phyloP scores from a whole-genome alignment of 495 filamentous ascomycete species.

The Evernia prunastri region DNA sequence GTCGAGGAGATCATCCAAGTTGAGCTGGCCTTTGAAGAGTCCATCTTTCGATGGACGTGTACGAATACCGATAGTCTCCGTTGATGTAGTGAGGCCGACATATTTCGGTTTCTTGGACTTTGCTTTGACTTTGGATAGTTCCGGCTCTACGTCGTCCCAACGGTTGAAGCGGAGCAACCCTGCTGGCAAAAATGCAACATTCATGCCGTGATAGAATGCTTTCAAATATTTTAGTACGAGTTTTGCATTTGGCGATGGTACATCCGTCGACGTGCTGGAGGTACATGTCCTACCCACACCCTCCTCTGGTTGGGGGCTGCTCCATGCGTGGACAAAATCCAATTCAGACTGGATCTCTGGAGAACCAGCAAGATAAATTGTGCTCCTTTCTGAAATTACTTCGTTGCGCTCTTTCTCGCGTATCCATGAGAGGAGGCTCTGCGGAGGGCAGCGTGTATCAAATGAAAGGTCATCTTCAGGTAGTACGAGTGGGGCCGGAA shows the following conservation, averaged over 20 bases:
- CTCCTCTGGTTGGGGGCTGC: constrained; percentile 17
- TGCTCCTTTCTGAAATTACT: constrained; percentile 41
- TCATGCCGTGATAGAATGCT: constrained; percentile 56
- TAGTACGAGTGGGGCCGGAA: constrained; percentile 55
- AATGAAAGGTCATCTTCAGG: constrained; percentile 53
- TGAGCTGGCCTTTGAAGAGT: constrained; percentile 47
- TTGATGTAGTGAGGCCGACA: constrained; percentile 40
- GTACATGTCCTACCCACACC: neutral
- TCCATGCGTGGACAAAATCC: constrained; percentile 37
- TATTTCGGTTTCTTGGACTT: constrained; percentile 18
- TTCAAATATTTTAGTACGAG: constrained; percentile 47
- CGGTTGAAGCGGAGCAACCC: constrained; percentile 36
- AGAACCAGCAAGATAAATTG: constrained; percentile 47
- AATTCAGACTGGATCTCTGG: constrained; percentile 36
- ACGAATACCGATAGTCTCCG: constrained; percentile 46
- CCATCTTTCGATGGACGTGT: constrained; percentile 44
- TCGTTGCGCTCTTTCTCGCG: constrained; percentile 47
- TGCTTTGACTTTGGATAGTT: constrained; percentile 15
- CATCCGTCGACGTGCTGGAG: neutral
- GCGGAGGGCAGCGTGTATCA: constrained; percentile 49
- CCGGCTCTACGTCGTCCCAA: constrained; percentile 37
- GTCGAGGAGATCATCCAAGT: constrained; percentile 60
- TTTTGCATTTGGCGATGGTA: constrained; percentile 24
- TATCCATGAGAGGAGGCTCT: constrained; percentile 53
- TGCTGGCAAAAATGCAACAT: constrained; percentile 38